These are phyloP conservation scores for cucumber (Cucumis sativus) DNA, from an alignment of 306 rosid genomes.

Conservation along the genomic window DNA sequence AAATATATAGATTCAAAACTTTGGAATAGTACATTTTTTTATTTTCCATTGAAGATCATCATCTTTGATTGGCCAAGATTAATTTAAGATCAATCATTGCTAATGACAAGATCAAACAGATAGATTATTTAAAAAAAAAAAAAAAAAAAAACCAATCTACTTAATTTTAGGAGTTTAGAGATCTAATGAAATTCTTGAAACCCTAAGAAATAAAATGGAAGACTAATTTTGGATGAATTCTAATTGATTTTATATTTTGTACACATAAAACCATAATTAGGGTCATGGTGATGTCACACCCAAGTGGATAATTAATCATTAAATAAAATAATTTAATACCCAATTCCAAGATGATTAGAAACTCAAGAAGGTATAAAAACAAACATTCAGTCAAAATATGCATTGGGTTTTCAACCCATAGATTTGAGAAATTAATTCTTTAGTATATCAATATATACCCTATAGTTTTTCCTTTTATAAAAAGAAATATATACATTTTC, in stretches of 20 bases:
- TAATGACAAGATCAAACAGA: conserved; percentile 9
- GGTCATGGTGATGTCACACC: background rate
- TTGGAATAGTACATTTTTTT: background rate
- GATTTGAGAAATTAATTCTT: background rate
- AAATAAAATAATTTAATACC: background rate
- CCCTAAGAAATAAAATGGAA: background rate
- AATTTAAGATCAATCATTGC: conserved; percentile 4
- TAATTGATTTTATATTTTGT: background rate
- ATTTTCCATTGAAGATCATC: background rate
- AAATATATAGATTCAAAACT: background rate
- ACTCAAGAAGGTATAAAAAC: background rate
- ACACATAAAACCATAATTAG: background rate
- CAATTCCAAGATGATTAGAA: conserved; percentile 3
- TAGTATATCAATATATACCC: background rate
- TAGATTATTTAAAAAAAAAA: background rate
- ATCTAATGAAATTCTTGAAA: background rate
- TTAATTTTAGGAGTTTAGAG: background rate
- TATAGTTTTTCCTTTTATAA: background rate
- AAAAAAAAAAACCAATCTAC: background rate
- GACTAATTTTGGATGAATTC: background rate
- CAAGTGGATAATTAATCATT: conserved; percentile 5
- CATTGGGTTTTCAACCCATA: conserved; percentile 2
- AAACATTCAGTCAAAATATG: conserved; percentile 10
- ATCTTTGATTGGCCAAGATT: background rate
- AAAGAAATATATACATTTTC: background rate